phyloP scores from a whole-genome alignment of 345 rosid species.

The Toxicodendron radicans region DNA sequence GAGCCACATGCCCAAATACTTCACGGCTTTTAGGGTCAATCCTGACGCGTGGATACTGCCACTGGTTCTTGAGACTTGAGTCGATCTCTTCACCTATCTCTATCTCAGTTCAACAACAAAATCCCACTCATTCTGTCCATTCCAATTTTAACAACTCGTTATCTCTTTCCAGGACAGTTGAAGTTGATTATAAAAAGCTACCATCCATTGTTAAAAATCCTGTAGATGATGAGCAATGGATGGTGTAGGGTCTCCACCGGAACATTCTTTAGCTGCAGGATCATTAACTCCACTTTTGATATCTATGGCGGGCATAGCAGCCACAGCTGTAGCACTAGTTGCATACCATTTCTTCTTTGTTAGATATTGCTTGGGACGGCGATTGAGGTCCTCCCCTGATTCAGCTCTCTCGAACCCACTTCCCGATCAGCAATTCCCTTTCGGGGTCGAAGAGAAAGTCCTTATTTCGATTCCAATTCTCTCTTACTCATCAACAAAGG shows the following conservation, averaged over 20 bases:
- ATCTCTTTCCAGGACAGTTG: too few species aligned
- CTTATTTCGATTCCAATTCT: constrained; percentile 42
- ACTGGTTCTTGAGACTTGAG: neutral
- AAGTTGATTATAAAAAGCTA: too few species aligned
- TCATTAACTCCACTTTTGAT: constrained; percentile 40
- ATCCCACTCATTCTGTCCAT: constrained; percentile 13
- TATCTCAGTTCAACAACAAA: neutral
- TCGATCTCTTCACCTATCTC: neutral
- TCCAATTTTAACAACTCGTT: neutral
- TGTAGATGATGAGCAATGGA: constrained; percentile 22
- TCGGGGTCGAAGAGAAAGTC: constrained; percentile 37
- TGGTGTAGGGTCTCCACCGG: neutral
- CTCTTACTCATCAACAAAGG: constrained; percentile 20
- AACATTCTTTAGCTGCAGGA: constrained; percentile 3
- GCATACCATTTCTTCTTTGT: constrained; percentile 37
- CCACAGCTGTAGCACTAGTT: constrained; percentile 24
- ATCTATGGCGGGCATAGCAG: constrained; percentile 34
- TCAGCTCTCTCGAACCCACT: neutral
- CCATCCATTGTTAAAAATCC: neutral
- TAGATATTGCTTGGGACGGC: constrained; percentile 25
- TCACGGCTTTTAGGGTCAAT: too few species aligned
- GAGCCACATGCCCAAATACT: constrained; percentile 12
- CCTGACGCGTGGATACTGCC: too few species aligned
- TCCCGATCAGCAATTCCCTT: neutral
- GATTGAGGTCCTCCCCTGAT: neutral